Evolutionary conservation across 2,329 filamentous ascomycete genomes (phyloP).

Genomic region (Parascedosporium putredinis): DNA sequence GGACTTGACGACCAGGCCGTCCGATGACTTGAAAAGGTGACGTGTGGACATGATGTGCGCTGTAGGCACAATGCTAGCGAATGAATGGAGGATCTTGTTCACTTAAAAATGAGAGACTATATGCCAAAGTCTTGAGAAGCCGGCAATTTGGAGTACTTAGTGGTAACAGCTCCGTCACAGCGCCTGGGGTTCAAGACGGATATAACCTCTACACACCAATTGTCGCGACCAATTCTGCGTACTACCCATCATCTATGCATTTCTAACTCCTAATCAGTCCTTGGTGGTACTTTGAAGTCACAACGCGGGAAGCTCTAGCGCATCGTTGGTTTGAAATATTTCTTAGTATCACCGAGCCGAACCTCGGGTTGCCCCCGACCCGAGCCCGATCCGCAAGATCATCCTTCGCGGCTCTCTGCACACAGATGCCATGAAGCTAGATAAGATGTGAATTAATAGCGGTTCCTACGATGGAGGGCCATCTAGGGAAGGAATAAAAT

Average conservation of each 20-base stretch:
- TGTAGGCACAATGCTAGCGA: not conserved
- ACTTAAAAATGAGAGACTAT: not conserved
- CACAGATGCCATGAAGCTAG: not conserved
- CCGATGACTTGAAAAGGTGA: slow-evolving; percentile 41
- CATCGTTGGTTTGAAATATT: not conserved
- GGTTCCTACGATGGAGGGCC: not conserved
- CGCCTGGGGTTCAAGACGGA: not conserved
- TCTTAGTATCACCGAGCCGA: not conserved
- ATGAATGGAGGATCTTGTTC: not conserved
- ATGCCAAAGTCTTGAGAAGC: not conserved
- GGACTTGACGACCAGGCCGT: slow-evolving; percentile 35
- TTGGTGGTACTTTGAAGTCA: not conserved
- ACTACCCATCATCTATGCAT: not conserved
- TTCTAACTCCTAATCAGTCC: not conserved
- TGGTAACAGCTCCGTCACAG: not conserved
- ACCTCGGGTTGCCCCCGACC: not conserved
- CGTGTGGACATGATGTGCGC: slow-evolving; percentile 35
- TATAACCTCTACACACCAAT: not conserved
- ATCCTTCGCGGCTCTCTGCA: slow-evolving; percentile 4
- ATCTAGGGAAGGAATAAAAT: not conserved
- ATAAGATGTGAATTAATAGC: no score
- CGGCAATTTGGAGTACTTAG: no score
- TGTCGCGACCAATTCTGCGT: not conserved
- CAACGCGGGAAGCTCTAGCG: not conserved
- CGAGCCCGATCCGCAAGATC: not conserved